Evolutionary conservation across 805 yeast species (phyloP).

Genomic region (Candida piceae): DNA sequence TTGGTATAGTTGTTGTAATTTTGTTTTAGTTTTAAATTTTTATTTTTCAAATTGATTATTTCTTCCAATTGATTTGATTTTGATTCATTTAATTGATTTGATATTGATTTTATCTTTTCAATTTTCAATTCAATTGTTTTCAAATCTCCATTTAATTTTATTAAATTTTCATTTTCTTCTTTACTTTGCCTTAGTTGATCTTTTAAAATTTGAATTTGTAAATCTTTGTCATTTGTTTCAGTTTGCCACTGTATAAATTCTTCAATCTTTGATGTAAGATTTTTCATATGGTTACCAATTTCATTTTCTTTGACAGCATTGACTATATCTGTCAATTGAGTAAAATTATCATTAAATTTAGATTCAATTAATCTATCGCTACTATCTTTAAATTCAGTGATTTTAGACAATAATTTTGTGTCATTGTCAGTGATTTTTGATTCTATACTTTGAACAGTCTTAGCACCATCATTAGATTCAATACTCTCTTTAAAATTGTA

Average conservation of each 20-base stretch:
- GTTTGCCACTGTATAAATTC: too few relatives aligned
- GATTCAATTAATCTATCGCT: too few relatives aligned
- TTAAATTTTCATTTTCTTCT: not conserved
- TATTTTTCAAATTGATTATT: conserved; percentile 1
- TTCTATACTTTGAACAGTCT: too few relatives aligned
- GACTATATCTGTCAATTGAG: not conserved
- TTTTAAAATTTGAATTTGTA: not conserved
- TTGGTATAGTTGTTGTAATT: conserved; percentile 1
- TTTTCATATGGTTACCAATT: too few relatives aligned
- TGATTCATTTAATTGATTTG: not conserved
- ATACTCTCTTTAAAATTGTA: too few relatives aligned
- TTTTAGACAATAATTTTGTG: too few relatives aligned
- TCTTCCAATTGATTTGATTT: not conserved
- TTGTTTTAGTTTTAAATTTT: not conserved
- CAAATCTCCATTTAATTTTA: not conserved
- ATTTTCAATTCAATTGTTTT: not conserved
- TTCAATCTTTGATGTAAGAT: too few relatives aligned
- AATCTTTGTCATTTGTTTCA: not conserved
- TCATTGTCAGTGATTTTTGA: too few relatives aligned
- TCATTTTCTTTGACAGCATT: too few relatives aligned
- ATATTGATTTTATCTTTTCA: not conserved
- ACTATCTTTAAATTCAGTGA: too few relatives aligned
- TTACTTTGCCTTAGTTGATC: not conserved
- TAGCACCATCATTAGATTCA: too few relatives aligned
- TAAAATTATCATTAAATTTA: too few relatives aligned